These are phyloP conservation scores for Stemphylium beticola DNA, from an alignment of 2,329 filamentous ascomycete genomes.

Conservation along the genomic window DNA sequence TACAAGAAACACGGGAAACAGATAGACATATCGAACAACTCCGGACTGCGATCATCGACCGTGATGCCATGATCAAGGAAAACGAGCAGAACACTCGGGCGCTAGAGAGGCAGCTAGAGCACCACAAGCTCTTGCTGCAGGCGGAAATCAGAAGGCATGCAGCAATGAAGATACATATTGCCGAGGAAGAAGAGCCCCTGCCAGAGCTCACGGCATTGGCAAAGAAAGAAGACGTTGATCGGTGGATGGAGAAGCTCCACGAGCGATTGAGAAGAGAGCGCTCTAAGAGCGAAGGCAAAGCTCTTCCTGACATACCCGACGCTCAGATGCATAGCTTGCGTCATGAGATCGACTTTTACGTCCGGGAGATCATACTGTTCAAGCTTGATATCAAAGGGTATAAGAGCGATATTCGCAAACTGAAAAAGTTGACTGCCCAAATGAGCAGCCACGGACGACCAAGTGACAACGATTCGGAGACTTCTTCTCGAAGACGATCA, in stretches of 20 bases:
- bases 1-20: conserved; percentile 32
- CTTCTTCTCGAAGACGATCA: conserved; percentile 32
- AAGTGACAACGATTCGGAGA: conserved; percentile 37
- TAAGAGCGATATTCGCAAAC: conserved; percentile 49
- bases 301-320: conserved; percentile 15
- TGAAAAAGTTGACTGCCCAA: conserved; percentile 37
- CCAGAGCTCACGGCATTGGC: conserved; percentile 39
- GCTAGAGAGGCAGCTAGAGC: conserved; percentile 47
- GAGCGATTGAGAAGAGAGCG: conserved; percentile 39
- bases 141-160: conserved; percentile 50
- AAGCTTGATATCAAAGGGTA: conserved; percentile 58
- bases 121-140: conserved; percentile 49
- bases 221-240: conserved; percentile 43
- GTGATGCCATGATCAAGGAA: conserved; percentile 40
- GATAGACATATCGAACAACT: conserved; percentile 42
- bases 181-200: conserved; percentile 31
- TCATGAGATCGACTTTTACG: conserved; percentile 51
- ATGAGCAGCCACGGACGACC: conserved; percentile 29
- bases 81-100: conserved; percentile 39
- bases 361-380: conserved; percentile 57
- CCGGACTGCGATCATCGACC: conserved; percentile 36
- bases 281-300: conserved; percentile 4
- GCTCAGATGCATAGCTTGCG: conserved; percentile 40
- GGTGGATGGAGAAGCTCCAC: conserved; percentile 43
- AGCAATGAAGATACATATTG: conserved; percentile 28